phyloP scores from a whole-genome alignment of 1,284 basidiomycete species.

The Papiliotrema terrestris region DNA sequence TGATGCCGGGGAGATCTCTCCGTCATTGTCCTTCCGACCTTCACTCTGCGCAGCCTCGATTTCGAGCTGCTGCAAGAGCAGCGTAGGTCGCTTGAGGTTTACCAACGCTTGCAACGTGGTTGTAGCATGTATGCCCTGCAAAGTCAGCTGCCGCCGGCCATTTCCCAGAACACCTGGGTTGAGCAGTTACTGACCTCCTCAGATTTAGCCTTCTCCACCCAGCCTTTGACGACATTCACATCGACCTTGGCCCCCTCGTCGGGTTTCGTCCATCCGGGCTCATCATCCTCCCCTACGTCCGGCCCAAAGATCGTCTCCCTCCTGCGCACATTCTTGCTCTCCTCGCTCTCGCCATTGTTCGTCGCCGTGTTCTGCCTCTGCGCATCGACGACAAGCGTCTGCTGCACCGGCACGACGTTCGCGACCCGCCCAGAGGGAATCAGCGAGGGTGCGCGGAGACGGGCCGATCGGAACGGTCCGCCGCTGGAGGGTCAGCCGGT shows the following conservation, averaged over 20 bases:
- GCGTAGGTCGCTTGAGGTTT: conserved; percentile 82
- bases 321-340: conserved; percentile 49
- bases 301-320: conserved; percentile 67
- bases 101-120: conserved; percentile 87
- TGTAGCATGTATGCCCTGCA: conserved; percentile 69
- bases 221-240: conserved; percentile 69
- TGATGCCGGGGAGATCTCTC: conserved; percentile 40
- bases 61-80: conserved; percentile 63
- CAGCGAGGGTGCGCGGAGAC: conserved; percentile 35
- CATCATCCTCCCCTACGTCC: conserved; percentile 60
- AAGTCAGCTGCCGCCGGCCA: not conserved
- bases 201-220: conserved; percentile 74
- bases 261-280: conserved; percentile 41
- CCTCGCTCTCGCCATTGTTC: conserved; percentile 4
- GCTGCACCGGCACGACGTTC: conserved; percentile 25
- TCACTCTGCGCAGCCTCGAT: not conserved
- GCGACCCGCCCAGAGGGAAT: conserved; percentile 16
- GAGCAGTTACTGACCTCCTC: conserved; percentile 56
- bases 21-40: conserved; percentile 53
- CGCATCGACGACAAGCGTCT: conserved; percentile 44
- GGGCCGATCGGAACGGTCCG: conserved; percentile 27
- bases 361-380: conserved; percentile 1
- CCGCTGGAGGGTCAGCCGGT: conserved; percentile 4
- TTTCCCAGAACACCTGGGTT: not conserved
- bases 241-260: conserved; percentile 56